A percentile compares a stretch with the other conserved stretches of the same genome.
Evolutionary conservation across 352 stramenopile species (phyloP).

Genomic region (Globisporangium okanoganense): DNA sequence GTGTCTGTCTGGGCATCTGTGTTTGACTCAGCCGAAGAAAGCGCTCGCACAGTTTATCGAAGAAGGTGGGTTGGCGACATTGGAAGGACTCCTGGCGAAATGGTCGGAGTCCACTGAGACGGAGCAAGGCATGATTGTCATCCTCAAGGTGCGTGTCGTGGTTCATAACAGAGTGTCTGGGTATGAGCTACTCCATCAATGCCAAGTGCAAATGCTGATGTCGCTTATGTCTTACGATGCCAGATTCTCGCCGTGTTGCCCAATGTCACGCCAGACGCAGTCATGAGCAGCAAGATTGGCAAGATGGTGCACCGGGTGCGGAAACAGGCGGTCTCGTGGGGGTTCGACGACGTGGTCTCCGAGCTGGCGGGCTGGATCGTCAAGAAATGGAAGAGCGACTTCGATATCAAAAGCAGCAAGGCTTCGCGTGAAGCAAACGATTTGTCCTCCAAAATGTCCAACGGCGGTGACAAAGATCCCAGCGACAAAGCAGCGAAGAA

Average conservation of each 20-base stretch:
- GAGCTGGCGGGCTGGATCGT: constrained; percentile 52
- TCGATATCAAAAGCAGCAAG: constrained; percentile 18
- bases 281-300: constrained; percentile 53
- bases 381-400: constrained; percentile 46
- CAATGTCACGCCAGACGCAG: constrained; percentile 35
- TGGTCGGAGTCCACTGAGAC: constrained; percentile 47
- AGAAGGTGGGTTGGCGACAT: constrained; percentile 38
- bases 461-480: not conserved
- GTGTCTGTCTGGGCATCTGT: not conserved
- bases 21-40: constrained; percentile 34
- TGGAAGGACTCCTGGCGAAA: constrained; percentile 37
- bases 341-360: constrained; percentile 24
- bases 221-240: not conserved
- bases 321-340: constrained; percentile 23
- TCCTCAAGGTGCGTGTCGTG: constrained; percentile 55
- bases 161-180: not conserved
- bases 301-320: constrained; percentile 37
- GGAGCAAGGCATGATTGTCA: constrained; percentile 49
- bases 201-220: constrained; percentile 5
- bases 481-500: constrained; percentile 10
- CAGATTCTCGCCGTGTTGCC: constrained; percentile 58
- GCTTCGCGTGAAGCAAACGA: constrained; percentile 6
- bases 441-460: not conserved
- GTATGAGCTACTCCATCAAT: no score
- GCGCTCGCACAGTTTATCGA: constrained; percentile 48